A percentile compares a stretch with the other conserved stretches of the same genome.
These are phyloP conservation scores for Starmerella etchellsii DNA, from an alignment of 805 yeast genomes.

Conservation along the genomic window DNA sequence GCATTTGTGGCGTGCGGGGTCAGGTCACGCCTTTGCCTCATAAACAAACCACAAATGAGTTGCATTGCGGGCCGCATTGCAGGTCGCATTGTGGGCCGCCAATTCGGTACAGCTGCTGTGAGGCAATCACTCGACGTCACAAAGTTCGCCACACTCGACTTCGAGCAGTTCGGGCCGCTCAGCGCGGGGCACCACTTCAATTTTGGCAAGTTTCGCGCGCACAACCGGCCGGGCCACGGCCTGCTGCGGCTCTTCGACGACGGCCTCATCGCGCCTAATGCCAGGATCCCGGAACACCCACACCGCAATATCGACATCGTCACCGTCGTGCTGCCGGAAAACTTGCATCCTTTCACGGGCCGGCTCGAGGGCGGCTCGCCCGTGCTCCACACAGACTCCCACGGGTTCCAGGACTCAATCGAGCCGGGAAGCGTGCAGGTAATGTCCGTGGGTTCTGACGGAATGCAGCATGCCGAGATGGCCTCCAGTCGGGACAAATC, in stretches of 20 bases:
- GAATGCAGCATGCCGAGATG: constrained; percentile 2
- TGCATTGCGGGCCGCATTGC: too few relatives aligned
- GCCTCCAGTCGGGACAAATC: constrained; percentile 1
- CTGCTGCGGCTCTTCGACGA: constrained; percentile 7
- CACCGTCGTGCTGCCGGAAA: background rate
- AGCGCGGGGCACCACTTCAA: constrained; percentile 7
- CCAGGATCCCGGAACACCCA: constrained; percentile 5
- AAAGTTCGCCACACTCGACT: background rate
- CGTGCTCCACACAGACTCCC: constrained; percentile 1
- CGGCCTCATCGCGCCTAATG: background rate
- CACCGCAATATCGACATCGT: constrained; percentile 7
- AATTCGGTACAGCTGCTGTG: too few relatives aligned
- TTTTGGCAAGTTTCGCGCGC: constrained; percentile 1
- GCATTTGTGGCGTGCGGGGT: too few relatives aligned
- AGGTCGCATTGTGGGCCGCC: too few relatives aligned
- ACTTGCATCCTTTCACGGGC: constrained; percentile 4
- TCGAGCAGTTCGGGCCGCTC: constrained; percentile 1
- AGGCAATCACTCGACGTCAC: background rate
- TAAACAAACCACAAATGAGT: too few relatives aligned
- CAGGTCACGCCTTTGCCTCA: too few relatives aligned
- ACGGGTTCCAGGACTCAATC: constrained; percentile 3
- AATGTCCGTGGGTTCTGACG: constrained; percentile 7
- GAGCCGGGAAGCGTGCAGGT: constrained; percentile 7
- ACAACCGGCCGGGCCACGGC: constrained; percentile 6
- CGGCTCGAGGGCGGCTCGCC: constrained; percentile 4